Evolutionary conservation across 768 basidiomycete genomes (phyloP).

Genomic region (Tephrocybe sp.): DNA sequence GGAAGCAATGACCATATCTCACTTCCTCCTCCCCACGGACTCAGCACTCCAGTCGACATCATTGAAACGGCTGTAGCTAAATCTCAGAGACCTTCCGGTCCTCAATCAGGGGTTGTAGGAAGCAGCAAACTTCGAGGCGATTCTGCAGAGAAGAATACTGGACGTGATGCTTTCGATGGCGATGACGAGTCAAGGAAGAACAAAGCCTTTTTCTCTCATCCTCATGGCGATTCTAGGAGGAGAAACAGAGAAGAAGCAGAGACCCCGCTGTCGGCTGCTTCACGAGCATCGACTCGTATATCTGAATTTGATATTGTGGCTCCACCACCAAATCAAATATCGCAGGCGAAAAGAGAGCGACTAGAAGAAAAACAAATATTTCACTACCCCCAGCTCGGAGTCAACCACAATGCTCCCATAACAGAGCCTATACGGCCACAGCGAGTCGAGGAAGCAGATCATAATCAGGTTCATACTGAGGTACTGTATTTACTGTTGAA

Average conservation of each 20-base stretch:
- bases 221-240: neutral
- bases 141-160: neutral
- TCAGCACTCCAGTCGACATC: constrained; percentile 19
- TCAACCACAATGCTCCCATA: too few relatives aligned
- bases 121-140: too few relatives aligned
- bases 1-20: constrained; percentile 34
- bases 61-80: neutral
- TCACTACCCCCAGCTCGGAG: too few relatives aligned
- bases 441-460: too few relatives aligned
- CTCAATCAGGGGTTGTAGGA: too few relatives aligned
- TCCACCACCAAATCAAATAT: constrained; percentile 20
- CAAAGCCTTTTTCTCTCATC: too few relatives aligned
- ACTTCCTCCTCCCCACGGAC: constrained; percentile 51
- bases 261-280: constrained; percentile 23
- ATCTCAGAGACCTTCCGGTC: neutral
- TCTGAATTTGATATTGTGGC: constrained; percentile 37
- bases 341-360: neutral
- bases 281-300: constrained; percentile 30
- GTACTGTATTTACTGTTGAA: too few relatives aligned
- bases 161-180: neutral
- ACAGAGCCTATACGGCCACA: too few relatives aligned
- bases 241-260: constrained; percentile 5
- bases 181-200: neutral
- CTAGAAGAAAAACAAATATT: too few relatives aligned
- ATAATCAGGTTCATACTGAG: too few relatives aligned